Evolutionary conservation across 2,329 filamentous ascomycete species (phyloP).

Genomic region (Aspergillus awamori): DNA sequence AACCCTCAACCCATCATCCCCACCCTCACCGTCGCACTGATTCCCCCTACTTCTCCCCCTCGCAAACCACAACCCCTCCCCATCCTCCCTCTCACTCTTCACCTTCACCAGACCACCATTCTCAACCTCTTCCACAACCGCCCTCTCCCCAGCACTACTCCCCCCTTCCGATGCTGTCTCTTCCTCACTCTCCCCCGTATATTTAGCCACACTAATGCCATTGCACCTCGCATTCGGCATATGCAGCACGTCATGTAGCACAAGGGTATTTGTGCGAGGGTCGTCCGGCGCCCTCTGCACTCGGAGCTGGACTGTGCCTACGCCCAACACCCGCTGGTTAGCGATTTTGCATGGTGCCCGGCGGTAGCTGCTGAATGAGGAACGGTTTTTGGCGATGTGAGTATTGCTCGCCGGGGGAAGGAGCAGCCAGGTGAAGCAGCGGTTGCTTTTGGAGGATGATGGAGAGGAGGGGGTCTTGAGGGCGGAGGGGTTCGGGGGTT

Average conservation of each 20-base stretch:
- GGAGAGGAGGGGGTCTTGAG: neutral
- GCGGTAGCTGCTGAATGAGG: constrained; percentile 23
- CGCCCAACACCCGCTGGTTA: constrained; percentile 21
- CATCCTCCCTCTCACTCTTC: constrained; percentile 7
- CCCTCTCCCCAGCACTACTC: neutral
- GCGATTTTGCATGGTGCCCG: constrained; percentile 23
- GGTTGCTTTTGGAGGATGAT: neutral
- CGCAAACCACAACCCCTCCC: constrained; percentile 13
- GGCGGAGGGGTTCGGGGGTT: neutral
- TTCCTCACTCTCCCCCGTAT: constrained; percentile 7
- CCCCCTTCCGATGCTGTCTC: neutral
- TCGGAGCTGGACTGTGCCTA: constrained; percentile 22
- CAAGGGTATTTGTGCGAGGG: constrained; percentile 15
- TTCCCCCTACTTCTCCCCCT: neutral
- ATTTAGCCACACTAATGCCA: constrained; percentile 21
- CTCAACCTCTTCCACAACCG: neutral
- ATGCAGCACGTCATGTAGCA: constrained; percentile 24
- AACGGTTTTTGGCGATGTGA: constrained; percentile 28
- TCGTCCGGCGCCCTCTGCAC: constrained; percentile 20
- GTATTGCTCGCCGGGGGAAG: constrained; percentile 21
- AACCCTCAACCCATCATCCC: constrained; percentile 15
- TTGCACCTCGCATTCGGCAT: constrained; percentile 25
- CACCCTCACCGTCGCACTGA: neutral
- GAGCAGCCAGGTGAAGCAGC: constrained; percentile 28
- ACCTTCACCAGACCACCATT: constrained; percentile 6